Conservation (phyloP, 2,329 filamentous ascomycete genomes). For the Hirsutella minnesotensis region DNA sequence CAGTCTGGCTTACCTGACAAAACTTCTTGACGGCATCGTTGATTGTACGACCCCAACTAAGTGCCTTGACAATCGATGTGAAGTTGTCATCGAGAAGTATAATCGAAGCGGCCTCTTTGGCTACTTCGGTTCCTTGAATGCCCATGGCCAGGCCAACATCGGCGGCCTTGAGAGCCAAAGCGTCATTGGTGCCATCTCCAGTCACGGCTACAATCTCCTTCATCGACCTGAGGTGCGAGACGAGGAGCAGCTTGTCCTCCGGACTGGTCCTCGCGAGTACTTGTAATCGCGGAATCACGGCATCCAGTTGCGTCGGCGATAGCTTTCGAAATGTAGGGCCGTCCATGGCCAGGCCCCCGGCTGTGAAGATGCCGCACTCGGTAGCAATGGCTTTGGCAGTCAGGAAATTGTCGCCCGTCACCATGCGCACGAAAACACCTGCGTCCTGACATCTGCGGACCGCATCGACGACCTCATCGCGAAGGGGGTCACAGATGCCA, state of each 20-base stretch:
- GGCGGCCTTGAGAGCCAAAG: constrained; percentile 51
- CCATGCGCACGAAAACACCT: constrained; percentile 55
- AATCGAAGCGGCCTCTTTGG: constrained; percentile 54
- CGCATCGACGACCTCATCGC: constrained; percentile 48
- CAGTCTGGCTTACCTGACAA: constrained; percentile 41
- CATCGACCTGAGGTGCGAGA: constrained; percentile 50
- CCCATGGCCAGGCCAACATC: constrained; percentile 61
- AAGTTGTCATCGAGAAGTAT: constrained; percentile 57
- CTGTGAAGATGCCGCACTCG: constrained; percentile 27
- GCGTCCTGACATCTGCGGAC: constrained; percentile 51
- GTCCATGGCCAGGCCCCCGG: constrained; percentile 57
- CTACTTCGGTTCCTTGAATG: constrained; percentile 53
- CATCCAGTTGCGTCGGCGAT: constrained; percentile 33
- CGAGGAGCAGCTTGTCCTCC: constrained; percentile 56
- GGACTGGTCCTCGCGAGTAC: constrained; percentile 59
- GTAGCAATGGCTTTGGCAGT: constrained; percentile 31
- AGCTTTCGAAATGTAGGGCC: constrained; percentile 43
- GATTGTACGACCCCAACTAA: constrained; percentile 51
- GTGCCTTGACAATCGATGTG: constrained; percentile 48
- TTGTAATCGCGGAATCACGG: constrained; percentile 49
- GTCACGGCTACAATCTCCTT: constrained; percentile 57
- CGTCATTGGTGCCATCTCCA: constrained; percentile 56
- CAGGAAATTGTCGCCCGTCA: constrained; percentile 38
- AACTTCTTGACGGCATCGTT: constrained; percentile 56
- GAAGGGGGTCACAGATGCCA: constrained; percentile 57